Conservation (phyloP, 2,329 filamentous ascomycete genomes). For the Neocucurbitaria cava region DNA sequence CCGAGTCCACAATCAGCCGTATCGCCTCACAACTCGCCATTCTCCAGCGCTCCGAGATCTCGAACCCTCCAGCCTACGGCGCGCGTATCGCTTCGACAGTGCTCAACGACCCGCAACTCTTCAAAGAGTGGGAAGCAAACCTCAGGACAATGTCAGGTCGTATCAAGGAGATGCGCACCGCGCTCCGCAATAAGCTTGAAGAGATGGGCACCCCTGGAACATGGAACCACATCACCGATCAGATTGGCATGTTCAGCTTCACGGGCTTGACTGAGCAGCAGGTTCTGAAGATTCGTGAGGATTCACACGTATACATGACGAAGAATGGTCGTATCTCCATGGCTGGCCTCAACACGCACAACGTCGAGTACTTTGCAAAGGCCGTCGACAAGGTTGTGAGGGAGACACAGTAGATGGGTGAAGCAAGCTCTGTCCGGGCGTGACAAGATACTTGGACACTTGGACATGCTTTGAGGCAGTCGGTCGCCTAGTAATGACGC, state of each 20-base stretch:
- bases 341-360: constrained; percentile 93
- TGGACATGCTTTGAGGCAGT: too few species aligned
- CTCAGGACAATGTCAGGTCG: constrained; percentile 92
- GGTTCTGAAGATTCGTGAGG: constrained; percentile 72
- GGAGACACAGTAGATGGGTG: constrained; percentile 51
- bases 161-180: constrained; percentile 89
- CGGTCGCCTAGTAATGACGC: neutral
- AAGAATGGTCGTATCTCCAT: constrained; percentile 99
- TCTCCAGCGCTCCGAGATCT: constrained; percentile 96
- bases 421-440: neutral
- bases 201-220: constrained; percentile 83
- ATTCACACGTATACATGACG: constrained; percentile 86
- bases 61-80: constrained; percentile 93
- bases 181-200: constrained; percentile 80
- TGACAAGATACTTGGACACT: neutral
- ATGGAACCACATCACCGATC: constrained; percentile 97
- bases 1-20: constrained; percentile 64
- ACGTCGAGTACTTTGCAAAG: constrained; percentile 91
- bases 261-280: constrained; percentile 79
- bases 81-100: constrained; percentile 85
- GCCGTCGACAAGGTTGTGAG: constrained; percentile 85
- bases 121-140: constrained; percentile 91
- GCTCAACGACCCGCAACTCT: constrained; percentile 82
- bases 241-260: constrained; percentile 99
- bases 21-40: constrained; percentile 90